Evolutionary conservation across 345 rosid genomes (phyloP).

Genomic region (Crucihimalaya himalaica): DNA sequence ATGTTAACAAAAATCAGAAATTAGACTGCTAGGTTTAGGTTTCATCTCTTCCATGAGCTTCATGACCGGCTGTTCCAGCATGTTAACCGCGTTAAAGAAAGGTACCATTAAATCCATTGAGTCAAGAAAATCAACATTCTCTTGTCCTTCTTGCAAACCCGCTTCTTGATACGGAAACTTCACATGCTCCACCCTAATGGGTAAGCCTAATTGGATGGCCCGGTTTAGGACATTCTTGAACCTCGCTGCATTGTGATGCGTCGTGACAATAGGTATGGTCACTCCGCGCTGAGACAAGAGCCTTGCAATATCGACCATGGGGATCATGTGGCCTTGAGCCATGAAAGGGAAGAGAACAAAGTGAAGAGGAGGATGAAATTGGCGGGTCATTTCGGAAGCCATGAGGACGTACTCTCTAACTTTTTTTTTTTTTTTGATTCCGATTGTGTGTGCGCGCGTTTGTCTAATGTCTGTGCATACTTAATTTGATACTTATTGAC

Average conservation of each 20-base stretch:
- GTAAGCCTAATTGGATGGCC: slow-evolving; percentile 27
- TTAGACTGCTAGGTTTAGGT: slow-evolving; percentile 51
- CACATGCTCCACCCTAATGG: slow-evolving; percentile 15
- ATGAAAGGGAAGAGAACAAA: slow-evolving; percentile 32
- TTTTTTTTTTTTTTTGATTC: no score
- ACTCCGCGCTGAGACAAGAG: slow-evolving; percentile 44
- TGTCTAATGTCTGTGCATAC: no score
- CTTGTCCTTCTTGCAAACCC: slow-evolving; percentile 43
- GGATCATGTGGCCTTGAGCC: slow-evolving; percentile 47
- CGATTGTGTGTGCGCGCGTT: no score
- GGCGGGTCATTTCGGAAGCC: background rate
- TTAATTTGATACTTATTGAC: no score
- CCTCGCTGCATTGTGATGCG: slow-evolving; percentile 44
- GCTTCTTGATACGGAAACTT: slow-evolving; percentile 36
- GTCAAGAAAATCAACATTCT: slow-evolving; percentile 31
- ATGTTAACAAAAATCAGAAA: slow-evolving; percentile 50
- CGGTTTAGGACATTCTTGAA: slow-evolving; percentile 28
- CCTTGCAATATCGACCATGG: slow-evolving; percentile 48
- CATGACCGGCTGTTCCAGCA: slow-evolving; percentile 31
- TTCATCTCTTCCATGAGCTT: slow-evolving; percentile 40
- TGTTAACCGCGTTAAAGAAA: slow-evolving; percentile 26
- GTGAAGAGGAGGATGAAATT: slow-evolving; percentile 15
- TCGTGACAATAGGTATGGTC: slow-evolving; percentile 43
- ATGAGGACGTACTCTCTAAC: no score
- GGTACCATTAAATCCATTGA: background rate